A percentile compares a stretch with the other conserved stretches of the same genome.
These are phyloP conservation scores for Pythium diclinum DNA, from an alignment of 352 stramenopile genomes.

Conservation along the genomic window DNA sequence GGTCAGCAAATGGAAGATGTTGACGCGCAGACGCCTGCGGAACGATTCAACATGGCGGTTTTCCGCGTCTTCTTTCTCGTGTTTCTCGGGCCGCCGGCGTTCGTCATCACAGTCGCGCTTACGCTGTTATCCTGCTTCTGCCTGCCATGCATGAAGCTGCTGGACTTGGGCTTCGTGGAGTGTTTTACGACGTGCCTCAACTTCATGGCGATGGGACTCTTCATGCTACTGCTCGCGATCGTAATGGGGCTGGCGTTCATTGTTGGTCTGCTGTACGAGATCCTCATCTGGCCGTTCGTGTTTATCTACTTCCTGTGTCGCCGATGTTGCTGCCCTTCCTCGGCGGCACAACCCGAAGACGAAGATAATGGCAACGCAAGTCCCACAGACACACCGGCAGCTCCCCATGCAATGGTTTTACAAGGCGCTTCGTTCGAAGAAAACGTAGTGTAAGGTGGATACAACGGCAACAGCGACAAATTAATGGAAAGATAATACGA, in stretches of 20 bases:
- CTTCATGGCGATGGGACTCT: constrained; percentile 11
- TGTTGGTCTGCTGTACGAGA: neutral
- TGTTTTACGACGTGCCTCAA: constrained; percentile 69
- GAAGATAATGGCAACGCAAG: neutral
- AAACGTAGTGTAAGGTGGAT: neutral
- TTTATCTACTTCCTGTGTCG: neutral
- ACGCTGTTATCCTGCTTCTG: constrained; percentile 65
- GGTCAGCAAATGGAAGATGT: constrained; percentile 74
- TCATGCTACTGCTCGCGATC: constrained; percentile 10
- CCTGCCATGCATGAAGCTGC: constrained; percentile 47
- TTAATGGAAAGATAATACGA: too few species aligned
- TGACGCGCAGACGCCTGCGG: constrained; percentile 38
- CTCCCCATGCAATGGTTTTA: neutral
- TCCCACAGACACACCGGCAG: neutral
- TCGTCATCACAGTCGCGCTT: constrained; percentile 55
- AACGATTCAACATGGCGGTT: constrained; percentile 36
- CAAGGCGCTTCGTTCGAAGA: neutral
- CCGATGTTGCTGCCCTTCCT: neutral
- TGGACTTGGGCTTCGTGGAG: constrained; percentile 44
- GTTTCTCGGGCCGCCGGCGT: constrained; percentile 58
- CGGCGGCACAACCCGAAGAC: neutral
- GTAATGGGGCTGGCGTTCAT: constrained; percentile 10
- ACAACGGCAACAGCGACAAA: too few species aligned
- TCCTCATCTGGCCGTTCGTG: neutral
- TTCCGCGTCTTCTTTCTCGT: constrained; percentile 59